Percentiles rank a stretch among this genome's conserved stretches.
Conservation (phyloP, 306 rosid species). For the Casuarina glauca region DNA sequence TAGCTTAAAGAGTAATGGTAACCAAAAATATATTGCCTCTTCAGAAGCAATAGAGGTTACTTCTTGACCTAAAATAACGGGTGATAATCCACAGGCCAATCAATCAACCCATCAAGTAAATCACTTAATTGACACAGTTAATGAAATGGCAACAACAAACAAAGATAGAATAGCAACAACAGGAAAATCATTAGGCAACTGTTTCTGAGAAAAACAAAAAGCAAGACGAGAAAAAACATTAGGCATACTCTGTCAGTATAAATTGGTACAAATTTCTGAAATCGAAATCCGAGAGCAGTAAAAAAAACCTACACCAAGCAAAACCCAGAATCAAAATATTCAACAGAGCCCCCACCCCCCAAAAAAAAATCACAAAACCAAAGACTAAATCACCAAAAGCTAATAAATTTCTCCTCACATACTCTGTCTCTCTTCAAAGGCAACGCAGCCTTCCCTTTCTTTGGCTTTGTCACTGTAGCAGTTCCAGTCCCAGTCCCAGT, state of each 20-base stretch:
- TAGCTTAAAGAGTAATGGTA: background rate
- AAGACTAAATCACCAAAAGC: background rate
- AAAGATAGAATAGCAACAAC: background rate
- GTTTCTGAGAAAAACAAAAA: background rate
- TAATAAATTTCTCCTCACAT: slow-evolving; percentile 15
- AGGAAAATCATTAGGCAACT: background rate
- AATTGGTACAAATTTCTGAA: slow-evolving; percentile 9
- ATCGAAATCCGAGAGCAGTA: slow-evolving; percentile 15
- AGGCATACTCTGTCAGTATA: slow-evolving; percentile 12
- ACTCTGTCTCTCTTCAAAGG: slow-evolving; percentile 91
- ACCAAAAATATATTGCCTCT: background rate
- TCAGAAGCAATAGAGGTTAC: background rate
- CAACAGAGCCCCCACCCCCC: background rate
- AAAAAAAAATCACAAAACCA: background rate
- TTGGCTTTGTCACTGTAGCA: slow-evolving; percentile 50
- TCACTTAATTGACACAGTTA: background rate
- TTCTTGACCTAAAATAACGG: background rate
- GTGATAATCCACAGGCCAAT: background rate
- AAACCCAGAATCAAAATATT: slow-evolving; percentile 10
- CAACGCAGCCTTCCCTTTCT: slow-evolving; percentile 90
- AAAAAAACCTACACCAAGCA: slow-evolving; percentile 26
- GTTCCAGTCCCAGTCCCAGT: slow-evolving; percentile 15
- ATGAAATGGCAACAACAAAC: background rate
- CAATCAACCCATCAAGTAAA: background rate
- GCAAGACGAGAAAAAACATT: background rate